phyloP scores from a whole-genome alignment of 176 grass and related monocot genomes.

The Raddia distichophylla region DNA sequence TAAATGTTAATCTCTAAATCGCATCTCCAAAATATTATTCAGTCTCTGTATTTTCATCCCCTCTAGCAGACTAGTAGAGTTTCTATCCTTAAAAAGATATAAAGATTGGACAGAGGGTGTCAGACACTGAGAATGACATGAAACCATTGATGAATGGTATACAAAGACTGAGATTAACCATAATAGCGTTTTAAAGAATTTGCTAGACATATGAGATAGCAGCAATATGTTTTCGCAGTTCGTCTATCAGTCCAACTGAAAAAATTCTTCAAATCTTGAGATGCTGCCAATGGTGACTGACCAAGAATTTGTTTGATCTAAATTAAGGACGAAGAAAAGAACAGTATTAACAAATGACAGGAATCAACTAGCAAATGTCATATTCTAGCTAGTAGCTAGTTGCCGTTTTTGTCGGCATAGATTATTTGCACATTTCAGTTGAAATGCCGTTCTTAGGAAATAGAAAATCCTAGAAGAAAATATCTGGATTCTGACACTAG shows the following conservation, averaged over 20 bases:
- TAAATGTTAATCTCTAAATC: no score
- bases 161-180: no score
- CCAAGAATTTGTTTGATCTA: neutral
- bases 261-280: neutral
- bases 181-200: no score
- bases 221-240: neutral
- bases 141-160: no score
- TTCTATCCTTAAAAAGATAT: no score
- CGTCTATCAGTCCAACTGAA: neutral
- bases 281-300: neutral
- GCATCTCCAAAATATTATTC: no score
- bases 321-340: neutral
- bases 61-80: no score
- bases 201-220: no score
- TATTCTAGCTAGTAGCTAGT: neutral
- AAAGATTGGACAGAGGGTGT: no score
- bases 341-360: neutral
- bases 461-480: slow-evolving; percentile 9
- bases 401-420: neutral
- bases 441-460: neutral
- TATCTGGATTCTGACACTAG: slow-evolving; percentile 5
- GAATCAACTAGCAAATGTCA: neutral
- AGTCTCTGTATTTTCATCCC: no score
- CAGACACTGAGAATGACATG: no score
- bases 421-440: slow-evolving; percentile 27